Evolutionary conservation across 768 basidiomycete genomes (phyloP).

Genomic region (Tylopilus sp.): DNA sequence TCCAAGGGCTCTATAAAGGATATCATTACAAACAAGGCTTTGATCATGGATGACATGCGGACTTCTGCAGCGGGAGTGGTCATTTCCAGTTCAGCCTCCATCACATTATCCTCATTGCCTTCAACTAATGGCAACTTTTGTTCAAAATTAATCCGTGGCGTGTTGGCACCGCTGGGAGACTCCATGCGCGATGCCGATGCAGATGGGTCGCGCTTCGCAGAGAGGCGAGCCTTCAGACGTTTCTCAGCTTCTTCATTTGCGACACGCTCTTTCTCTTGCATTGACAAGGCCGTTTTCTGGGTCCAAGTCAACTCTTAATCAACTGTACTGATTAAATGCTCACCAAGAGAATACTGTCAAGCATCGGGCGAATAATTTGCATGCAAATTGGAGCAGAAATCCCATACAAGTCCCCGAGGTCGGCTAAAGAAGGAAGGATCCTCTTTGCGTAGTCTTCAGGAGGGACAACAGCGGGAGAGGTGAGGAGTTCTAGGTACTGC

Average conservation of each 20-base stretch:
- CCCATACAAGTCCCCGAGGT: conserved; percentile 73
- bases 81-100: conserved; percentile 48
- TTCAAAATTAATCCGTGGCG: conserved; percentile 24
- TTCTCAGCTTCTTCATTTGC: conserved; percentile 78
- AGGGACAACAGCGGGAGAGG: conserved; percentile 62
- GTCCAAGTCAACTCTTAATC: conserved; percentile 6
- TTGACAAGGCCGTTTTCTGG: conserved; percentile 57
- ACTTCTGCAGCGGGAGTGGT: conserved; percentile 27
- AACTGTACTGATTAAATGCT: conserved; percentile 17
- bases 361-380: conserved; percentile 87
- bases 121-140: conserved; percentile 26
- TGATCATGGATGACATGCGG: conserved; percentile 2
- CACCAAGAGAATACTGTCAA: conserved; percentile 62
- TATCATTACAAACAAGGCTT: conserved; percentile 2
- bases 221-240: conserved; percentile 71
- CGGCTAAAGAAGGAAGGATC: conserved; percentile 69
- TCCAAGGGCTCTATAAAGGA: conserved; percentile 63
- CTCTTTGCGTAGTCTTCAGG: conserved; percentile 71
- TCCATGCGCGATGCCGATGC: conserved; percentile 54
- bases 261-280: conserved; percentile 64
- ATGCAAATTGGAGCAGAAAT: conserved; percentile 87
- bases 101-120: conserved; percentile 43
- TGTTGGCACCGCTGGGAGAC: conserved; percentile 47
- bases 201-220: conserved; percentile 70
- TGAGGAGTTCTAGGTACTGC: conserved; percentile 89